Evolutionary conservation across 345 rosid species (phyloP).

Genomic region (Citrus australasica): DNA sequence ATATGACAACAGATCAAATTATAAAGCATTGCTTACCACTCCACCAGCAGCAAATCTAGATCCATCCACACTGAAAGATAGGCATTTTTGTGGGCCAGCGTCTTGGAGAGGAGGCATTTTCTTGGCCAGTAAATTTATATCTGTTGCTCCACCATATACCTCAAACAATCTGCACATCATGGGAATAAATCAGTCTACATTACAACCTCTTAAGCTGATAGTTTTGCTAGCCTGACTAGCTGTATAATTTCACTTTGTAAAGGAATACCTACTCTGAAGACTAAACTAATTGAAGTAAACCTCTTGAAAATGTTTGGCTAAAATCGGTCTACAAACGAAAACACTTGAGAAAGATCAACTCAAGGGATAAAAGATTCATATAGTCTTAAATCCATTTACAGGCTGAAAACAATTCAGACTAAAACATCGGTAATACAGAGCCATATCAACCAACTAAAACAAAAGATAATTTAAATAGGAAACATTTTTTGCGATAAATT

Average conservation of each 20-base stretch:
- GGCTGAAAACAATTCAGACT: background rate
- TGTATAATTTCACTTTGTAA: background rate
- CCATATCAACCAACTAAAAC: background rate
- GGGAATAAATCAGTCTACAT: constrained; percentile 4
- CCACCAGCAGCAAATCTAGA: constrained; percentile 87
- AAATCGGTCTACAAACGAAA: background rate
- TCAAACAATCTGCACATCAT: constrained; percentile 65
- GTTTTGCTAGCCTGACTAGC: background rate
- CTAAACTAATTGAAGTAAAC: background rate
- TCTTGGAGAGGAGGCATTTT: constrained; percentile 56
- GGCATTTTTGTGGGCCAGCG: constrained; percentile 76
- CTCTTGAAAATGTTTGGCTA: background rate
- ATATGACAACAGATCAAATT: background rate
- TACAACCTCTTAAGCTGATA: background rate
- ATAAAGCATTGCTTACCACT: constrained; percentile 49
- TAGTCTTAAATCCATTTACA: background rate
- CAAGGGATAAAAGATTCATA: background rate
- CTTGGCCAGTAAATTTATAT: constrained; percentile 48
- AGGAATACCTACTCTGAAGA: background rate
- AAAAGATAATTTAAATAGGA: background rate
- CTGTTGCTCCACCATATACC: constrained; percentile 43
- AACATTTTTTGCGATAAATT: background rate
- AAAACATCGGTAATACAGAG: background rate
- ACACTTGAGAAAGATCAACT: background rate
- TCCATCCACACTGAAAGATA: constrained; percentile 87